Base-by-base conservation (phyloP, 2,329 filamentous ascomycete species). In the Ambrosiella beaveri region DNA sequence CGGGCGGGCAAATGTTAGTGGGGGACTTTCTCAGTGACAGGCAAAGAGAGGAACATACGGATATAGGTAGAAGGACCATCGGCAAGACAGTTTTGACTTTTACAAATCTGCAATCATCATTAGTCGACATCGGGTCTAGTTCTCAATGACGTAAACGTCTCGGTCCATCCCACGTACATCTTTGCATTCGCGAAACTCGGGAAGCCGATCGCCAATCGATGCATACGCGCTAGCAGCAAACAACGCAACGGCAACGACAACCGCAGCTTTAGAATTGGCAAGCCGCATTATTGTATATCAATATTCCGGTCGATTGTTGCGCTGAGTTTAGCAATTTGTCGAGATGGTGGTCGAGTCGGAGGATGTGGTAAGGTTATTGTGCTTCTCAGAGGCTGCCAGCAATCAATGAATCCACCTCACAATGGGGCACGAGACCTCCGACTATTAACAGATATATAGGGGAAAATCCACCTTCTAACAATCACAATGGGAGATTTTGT, bases 131-230 rank as follows among this genome's bases (percentile, higher is more conserved):
- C 44, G 12, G 11, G 7, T 8, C 11, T 37, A 8, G 17, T 27
- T 39, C 27, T 54, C 15, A n/a, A 51, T 51, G 47, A 51, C 17
- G 27, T 51, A 51, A n/a, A 15, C 17, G 54, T 27, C 27, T 27
- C 27, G 27, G 38, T 4, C 13, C 7, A 38, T 12, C 12, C 5
- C 56, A 62, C 64, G 62, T 62, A 95, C 91, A 75, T 88, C 72
- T 57, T 97, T 80, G 68, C 93, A 98, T 69, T 89, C 76, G 67
- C 77, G 79, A 69, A 98, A 98, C 66, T 95, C 89, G 15, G 88
- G 88, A 61, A 95, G 74, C 58, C 81, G 78, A 70, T 98, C 93
- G 63, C 93, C 93, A 54, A 82, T 65, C 3, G 90, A 96, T 36
- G 89, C 93, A 57, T 75, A 70, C 13, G 74, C 74, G n/a, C 70